These are phyloP conservation scores for Metschnikowia cerradonensis DNA, from an alignment of 805 yeast genomes.

Conservation along the genomic window DNA sequence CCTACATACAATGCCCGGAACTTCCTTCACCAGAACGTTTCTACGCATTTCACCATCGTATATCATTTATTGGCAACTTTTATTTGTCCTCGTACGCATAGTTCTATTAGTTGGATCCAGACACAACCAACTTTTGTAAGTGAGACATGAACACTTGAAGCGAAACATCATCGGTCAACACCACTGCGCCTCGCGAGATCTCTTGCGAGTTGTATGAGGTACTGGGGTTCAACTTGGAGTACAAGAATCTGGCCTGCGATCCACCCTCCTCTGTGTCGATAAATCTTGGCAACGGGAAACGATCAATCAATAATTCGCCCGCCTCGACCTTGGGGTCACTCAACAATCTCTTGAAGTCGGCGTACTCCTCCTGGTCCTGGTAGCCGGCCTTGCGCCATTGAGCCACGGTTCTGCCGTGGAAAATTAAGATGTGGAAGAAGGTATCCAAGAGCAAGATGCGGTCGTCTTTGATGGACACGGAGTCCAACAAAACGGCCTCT, in stretches of 20 bases:
- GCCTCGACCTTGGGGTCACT: constrained; percentile 92
- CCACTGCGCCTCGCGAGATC: constrained; percentile 61
- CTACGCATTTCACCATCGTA: not conserved
- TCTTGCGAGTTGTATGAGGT: constrained; percentile 69
- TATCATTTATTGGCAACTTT: not conserved
- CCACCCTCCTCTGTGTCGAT: constrained; percentile 98
- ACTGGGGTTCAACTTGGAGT: constrained; percentile 92
- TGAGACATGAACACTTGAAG: constrained; percentile 94
- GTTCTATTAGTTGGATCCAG: constrained; percentile 30
- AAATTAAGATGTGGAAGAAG: constrained; percentile 92
- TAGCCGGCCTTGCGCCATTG: constrained; percentile 95
- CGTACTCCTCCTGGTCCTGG: constrained; percentile 87
- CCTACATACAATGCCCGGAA: not conserved
- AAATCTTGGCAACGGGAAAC: constrained; percentile 97
- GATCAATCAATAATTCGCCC: constrained; percentile 80
- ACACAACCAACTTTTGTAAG: constrained; percentile 84
- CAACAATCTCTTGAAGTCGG: constrained; percentile 77
- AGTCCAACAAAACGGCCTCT: constrained; percentile 87
- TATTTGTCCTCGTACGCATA: not conserved
- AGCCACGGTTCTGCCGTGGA: constrained; percentile 92
- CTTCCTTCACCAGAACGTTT: not conserved
- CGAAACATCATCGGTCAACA: constrained; percentile 93
- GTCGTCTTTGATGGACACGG: constrained; percentile 87
- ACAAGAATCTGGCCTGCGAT: constrained; percentile 94
- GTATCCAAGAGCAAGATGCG: constrained; percentile 87